phyloP scores from a whole-genome alignment of 345 rosid species.

The Eucalyptus polybractea region DNA sequence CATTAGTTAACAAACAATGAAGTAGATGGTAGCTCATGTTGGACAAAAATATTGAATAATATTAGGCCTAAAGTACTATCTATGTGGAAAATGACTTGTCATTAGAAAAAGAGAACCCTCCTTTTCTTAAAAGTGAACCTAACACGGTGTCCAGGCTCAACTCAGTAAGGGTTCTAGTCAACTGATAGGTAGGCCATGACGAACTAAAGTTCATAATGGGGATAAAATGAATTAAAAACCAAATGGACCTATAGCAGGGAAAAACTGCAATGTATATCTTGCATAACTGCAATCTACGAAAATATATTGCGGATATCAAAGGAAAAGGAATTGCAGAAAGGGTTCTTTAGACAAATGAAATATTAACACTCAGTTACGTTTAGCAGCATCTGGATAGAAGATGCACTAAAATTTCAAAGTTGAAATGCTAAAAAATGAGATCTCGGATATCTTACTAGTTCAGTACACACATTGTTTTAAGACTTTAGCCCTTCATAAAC shows the following conservation, averaged over 20 bases:
- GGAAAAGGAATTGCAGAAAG: background rate
- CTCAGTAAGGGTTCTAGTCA: background rate
- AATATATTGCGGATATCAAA: background rate
- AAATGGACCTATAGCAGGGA: background rate
- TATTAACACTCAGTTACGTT: background rate
- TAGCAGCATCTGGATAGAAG: background rate
- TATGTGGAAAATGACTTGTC: background rate
- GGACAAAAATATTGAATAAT: background rate
- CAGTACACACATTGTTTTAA: background rate
- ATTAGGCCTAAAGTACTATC: background rate
- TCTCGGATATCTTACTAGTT: background rate
- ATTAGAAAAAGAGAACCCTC: background rate
- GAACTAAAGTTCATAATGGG: background rate
- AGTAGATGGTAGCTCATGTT: background rate
- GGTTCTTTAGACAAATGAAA: background rate
- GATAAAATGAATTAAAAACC: background rate
- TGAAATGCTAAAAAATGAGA: background rate
- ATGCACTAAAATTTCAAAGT: background rate
- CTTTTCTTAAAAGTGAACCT: background rate
- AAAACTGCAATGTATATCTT: background rate
- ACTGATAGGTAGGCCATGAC: background rate
- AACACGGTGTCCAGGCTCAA: background rate
- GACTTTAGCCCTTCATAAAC: background rate
- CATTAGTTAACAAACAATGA: background rate
- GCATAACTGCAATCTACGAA: background rate